A percentile compares a stretch with the other conserved stretches of the same genome.
Evolutionary conservation across 176 grass and related monocot genomes (phyloP).

Genomic region (Carex pumila): DNA sequence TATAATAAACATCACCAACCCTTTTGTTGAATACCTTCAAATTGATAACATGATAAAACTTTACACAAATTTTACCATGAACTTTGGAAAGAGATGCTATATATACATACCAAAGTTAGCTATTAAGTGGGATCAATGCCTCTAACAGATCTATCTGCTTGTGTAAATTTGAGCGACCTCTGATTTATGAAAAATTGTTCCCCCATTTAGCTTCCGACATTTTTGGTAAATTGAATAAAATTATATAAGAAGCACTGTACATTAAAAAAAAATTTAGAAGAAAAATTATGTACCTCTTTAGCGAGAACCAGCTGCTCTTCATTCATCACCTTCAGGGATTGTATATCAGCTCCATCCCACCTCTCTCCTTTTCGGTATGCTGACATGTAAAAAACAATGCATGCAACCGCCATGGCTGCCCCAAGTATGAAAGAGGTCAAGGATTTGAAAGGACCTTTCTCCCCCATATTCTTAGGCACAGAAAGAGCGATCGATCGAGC

Average conservation of each 20-base stretch:
- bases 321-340: not conserved
- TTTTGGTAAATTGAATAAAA: not conserved
- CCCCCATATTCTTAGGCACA: not conserved
- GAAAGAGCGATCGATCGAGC: too few species aligned
- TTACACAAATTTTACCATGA: not conserved
- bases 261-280: not conserved
- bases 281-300: not conserved
- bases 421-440: constrained; percentile 29
- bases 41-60: not conserved
- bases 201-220: not conserved
- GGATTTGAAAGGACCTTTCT: not conserved
- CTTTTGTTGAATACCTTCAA: not conserved
- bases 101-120: not conserved
- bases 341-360: not conserved
- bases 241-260: not conserved
- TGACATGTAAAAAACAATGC: constrained; percentile 27
- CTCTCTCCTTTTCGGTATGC: not conserved
- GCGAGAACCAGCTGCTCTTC: not conserved
- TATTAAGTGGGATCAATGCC: too few species aligned
- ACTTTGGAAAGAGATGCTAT: not conserved
- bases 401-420: constrained; percentile 21
- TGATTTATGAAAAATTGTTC: not conserved
- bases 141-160: too few species aligned
- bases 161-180: too few species aligned
- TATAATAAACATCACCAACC: not conserved